Conservation (phyloP, 2,329 filamentous ascomycete genomes). For the Pseudogymnoascus sp. region DNA sequence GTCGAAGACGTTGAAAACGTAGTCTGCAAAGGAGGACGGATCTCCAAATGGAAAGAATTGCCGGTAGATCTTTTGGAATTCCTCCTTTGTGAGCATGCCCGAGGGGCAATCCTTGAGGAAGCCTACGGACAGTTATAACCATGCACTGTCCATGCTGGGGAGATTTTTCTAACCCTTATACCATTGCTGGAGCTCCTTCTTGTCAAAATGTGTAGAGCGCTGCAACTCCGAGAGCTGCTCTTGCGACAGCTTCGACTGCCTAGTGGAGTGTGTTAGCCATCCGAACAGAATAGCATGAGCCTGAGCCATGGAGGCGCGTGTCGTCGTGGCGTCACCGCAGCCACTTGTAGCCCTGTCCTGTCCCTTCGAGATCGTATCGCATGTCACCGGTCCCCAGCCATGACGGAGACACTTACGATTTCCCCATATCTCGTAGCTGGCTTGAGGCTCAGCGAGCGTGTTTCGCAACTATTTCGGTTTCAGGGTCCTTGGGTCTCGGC, state of each 20-base stretch:
- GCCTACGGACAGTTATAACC: conserved; percentile 42
- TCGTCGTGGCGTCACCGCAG: not conserved
- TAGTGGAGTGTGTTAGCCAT: conserved; percentile 33
- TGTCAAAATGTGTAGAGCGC: conserved; percentile 96
- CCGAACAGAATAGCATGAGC: too few relatives aligned
- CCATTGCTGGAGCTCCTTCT: conserved; percentile 99
- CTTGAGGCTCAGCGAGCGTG: not conserved
- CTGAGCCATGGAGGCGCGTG: not conserved
- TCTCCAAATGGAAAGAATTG: conserved; percentile 99
- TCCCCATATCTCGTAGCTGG: conserved; percentile 2
- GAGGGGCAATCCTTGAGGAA: conserved; percentile 98
- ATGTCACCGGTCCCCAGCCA: not conserved
- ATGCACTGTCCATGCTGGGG: not conserved
- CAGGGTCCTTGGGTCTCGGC: not conserved
- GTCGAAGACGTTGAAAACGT: conserved; percentile 99
- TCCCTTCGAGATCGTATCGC: not conserved
- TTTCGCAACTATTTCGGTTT: not conserved
- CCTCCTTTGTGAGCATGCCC: conserved; percentile 93
- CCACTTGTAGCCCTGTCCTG: not conserved
- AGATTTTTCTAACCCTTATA: conserved; percentile 71
- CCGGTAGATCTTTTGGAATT: conserved; percentile 99
- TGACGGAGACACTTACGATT: not conserved
- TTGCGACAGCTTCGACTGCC: conserved; percentile 96
- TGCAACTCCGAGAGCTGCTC: conserved; percentile 93
- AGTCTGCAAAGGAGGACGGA: conserved; percentile 94